These are phyloP conservation scores for Termitomyces sp. DNA, from an alignment of 768 basidiomycete genomes.

Conservation along the genomic window DNA sequence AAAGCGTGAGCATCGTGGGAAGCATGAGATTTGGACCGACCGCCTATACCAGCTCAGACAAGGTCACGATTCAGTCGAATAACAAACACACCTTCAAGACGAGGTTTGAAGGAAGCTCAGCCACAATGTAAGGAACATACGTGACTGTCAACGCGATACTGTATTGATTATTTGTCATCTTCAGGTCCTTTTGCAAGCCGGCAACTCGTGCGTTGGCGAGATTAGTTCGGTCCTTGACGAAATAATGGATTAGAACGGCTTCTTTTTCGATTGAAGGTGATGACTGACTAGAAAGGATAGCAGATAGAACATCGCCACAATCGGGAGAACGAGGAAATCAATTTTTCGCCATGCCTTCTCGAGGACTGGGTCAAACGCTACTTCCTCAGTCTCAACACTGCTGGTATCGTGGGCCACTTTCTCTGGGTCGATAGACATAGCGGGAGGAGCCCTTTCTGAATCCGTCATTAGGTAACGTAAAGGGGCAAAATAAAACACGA, in stretches of 20 bases:
- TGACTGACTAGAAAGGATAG: constrained; percentile 22
- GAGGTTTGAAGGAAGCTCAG: constrained; percentile 61
- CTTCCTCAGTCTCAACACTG: constrained; percentile 15
- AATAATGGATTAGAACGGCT: not conserved
- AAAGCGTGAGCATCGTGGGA: constrained; percentile 1
- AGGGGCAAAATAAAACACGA: not conserved
- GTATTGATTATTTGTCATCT: constrained; percentile 47
- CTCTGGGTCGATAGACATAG: constrained; percentile 14
- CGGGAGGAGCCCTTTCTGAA: not conserved
- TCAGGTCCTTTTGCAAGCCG: constrained; percentile 51
- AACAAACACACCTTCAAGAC: constrained; percentile 41
- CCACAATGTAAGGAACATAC: constrained; percentile 11
- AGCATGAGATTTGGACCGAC: constrained; percentile 17
- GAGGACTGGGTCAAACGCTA: constrained; percentile 25
- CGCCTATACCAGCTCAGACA: not conserved
- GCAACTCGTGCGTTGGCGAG: constrained; percentile 58
- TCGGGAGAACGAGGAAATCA: constrained; percentile 30
- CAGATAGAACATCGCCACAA: constrained; percentile 32
- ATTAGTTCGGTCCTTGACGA: constrained; percentile 46
- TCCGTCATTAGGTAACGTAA: not conserved
- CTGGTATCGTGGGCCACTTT: constrained; percentile 18
- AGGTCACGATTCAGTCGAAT: not conserved
- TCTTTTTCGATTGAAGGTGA: constrained; percentile 35
- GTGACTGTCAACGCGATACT: constrained; percentile 23
- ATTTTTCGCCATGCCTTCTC: constrained; percentile 36